Evolutionary conservation across 805 yeast species (phyloP), one percentile per base, ranked within the genome.

Genomic region (Metschnikowia gelsemii): DNA sequence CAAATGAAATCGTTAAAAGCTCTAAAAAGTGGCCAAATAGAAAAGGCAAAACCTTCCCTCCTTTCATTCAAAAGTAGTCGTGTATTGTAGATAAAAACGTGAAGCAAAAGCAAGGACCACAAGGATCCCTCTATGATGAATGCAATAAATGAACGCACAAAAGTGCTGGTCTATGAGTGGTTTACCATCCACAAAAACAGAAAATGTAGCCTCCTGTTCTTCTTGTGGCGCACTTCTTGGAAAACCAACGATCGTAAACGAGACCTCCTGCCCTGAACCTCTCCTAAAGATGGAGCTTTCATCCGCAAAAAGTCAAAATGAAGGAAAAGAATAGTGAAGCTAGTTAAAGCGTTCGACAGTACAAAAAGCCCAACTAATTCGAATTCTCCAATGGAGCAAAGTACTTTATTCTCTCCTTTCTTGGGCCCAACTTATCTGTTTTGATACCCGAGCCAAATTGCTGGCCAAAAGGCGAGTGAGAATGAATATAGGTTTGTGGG

Each of bases 381-480:
- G 28, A 49, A 49, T 51, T 49, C 46, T 51, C 53, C 50, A 51
- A 46, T 3, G 74, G 73, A 47, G 75, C 73, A 54, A 62, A 70
- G 51, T 59, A 57, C 50, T 61, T 60, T 47, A 62, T 49, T 53
- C 69, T 59, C 55, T 70, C 73, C 51, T 52, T 68, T 66, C 75
- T 68, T 35, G 75, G 75, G 14, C 75, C 75, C 55, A 70, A 66
- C 46, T 58, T 52, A 52, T 58, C 63, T 27, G 70, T 64, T 54
- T 66, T 68, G 38, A 70, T 68, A 49, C 75, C 73, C 27, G 68
- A 67, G 37, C 75, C 75, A 49, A 61, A 69, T 52, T 68, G 71
- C 43, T 55, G 46, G 18, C 72, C 72, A 41, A 32, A 54, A 7
- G 72, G 61, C n/a, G 74, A 67, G 47, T 67, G 73, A 6, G 70